A percentile compares a stretch with the other conserved stretches of the same genome.
Evolutionary conservation across 176 grass and related monocot species (phyloP).

Genomic region (Pharus latifolius): DNA sequence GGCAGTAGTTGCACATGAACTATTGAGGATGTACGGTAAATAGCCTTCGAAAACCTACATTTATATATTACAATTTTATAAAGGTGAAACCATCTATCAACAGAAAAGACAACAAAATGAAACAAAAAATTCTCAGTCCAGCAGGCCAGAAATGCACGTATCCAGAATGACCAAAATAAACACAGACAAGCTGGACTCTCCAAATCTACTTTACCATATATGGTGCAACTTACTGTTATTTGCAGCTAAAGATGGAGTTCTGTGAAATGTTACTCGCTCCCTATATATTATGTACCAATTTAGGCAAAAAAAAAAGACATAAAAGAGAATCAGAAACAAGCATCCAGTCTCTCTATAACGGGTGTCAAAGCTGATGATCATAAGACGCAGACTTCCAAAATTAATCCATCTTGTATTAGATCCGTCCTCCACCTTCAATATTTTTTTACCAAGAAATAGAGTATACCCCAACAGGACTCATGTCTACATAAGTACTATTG

Average conservation of each 20-base stretch:
- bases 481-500: neutral
- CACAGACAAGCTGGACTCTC: neutral
- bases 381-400: slow-evolving; percentile 1
- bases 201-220: neutral
- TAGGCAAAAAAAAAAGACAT: neutral
- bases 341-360: neutral
- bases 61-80: neutral
- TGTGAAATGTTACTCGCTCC: neutral
- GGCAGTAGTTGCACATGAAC: neutral
- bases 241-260: neutral
- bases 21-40: neutral
- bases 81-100: neutral
- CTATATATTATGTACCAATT: neutral
- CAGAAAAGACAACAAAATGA: neutral
- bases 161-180: neutral
- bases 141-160: neutral
- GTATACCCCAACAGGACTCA: neutral
- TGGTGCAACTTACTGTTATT: neutral
- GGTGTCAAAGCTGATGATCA: neutral
- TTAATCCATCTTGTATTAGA: neutral
- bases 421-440: neutral
- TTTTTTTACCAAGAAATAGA: neutral
- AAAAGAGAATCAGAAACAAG: slow-evolving; percentile 8
- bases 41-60: neutral
- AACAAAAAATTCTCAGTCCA: neutral